Base-by-base conservation (phyloP, 1,284 basidiomycete species). In the Cystobasidium pallidum region DNA sequence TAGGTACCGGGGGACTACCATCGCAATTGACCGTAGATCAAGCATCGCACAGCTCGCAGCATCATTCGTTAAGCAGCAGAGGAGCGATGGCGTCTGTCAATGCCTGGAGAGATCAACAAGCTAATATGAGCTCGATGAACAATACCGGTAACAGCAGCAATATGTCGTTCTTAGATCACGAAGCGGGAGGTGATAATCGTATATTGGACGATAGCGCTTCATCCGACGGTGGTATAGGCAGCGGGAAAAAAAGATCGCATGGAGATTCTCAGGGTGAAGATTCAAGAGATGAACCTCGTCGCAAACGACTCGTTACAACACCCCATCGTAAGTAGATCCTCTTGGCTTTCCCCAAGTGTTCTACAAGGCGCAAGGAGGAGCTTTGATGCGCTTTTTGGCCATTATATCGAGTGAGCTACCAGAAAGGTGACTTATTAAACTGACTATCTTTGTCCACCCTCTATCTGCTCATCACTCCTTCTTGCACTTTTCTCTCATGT, bases 251-350 rank as follows among this genome's bases (percentile, higher is more conserved):
- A 21, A 32, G 58, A 39, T 61, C 58, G 4, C 36, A 30, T 30
- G 58, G 49, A 6, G 49, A 61, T 24, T 61, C 58, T 28, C 58
- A 45, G 6, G 58, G 41, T 26, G 41, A 45, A 26, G 39, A 26
- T 43, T 43, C 55, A 21, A 47, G 26, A 8, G 58, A 70, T 36
- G 57, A 70, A 34, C 58, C 67, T 6, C 43, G 45, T 30, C n/a
- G 57, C 8, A 70, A 49, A 28, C 21, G 68, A 55, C 28, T 55
- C 11, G 26, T 51, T 11, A 71, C 68, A 26, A 71, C 68, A 10
- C 68, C 68, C 2, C 68, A 71, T 30, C 68, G 67, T 70, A 26
- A 55, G 68, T 64, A 54, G n/a, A 6, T 39, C 36, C 13, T 39
- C 36, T 39, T 19, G 21, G 10, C 2, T 24, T n/a, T 26, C 17